Evolutionary conservation across 2,329 filamentous ascomycete species (phyloP).

Genomic region (Sclerotinia glacialis): DNA sequence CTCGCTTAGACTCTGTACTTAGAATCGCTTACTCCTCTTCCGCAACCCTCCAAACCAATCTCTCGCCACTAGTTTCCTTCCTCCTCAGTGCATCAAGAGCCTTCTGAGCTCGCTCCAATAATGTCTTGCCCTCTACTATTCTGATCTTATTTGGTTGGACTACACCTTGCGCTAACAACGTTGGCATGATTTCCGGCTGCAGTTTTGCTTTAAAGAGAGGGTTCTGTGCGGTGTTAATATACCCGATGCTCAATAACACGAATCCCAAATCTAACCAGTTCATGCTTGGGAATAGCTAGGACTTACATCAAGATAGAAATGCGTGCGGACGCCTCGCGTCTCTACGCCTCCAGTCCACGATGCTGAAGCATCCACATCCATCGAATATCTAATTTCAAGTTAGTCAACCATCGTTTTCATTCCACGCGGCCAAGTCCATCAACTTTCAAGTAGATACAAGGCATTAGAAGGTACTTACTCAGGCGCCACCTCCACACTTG

Average conservation of each 20-base stretch:
- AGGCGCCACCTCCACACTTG: slow-evolving; percentile 47
- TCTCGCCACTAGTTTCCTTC: slow-evolving; percentile 47
- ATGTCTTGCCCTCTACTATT: slow-evolving; percentile 44
- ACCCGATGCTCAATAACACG: too few relatives aligned
- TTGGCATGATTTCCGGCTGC: slow-evolving; percentile 34
- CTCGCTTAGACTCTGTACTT: neutral
- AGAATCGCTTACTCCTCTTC: slow-evolving; percentile 27
- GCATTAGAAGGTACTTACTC: slow-evolving; percentile 39
- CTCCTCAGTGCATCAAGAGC: slow-evolving; percentile 45
- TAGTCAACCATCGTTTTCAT: neutral
- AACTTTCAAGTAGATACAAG: too few relatives aligned
- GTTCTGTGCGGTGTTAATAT: slow-evolving; percentile 45
- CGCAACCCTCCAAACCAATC: slow-evolving; percentile 41
- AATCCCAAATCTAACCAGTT: too few relatives aligned
- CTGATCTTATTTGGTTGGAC: slow-evolving; percentile 44
- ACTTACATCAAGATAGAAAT: slow-evolving; percentile 45
- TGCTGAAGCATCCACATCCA: slow-evolving; percentile 48
- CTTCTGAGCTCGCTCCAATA: slow-evolving; percentile 40
- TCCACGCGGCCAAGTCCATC: too few relatives aligned
- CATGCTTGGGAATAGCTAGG: neutral
- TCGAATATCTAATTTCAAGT: slow-evolving; percentile 40
- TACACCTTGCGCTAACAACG: slow-evolving; percentile 40
- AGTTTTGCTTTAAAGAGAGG: slow-evolving; percentile 47
- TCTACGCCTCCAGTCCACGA: slow-evolving; percentile 53
- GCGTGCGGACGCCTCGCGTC: slow-evolving; percentile 53